phyloP scores from a whole-genome alignment of 192 early-diverging fungal species.

The Allomyces macrogynus region DNA sequence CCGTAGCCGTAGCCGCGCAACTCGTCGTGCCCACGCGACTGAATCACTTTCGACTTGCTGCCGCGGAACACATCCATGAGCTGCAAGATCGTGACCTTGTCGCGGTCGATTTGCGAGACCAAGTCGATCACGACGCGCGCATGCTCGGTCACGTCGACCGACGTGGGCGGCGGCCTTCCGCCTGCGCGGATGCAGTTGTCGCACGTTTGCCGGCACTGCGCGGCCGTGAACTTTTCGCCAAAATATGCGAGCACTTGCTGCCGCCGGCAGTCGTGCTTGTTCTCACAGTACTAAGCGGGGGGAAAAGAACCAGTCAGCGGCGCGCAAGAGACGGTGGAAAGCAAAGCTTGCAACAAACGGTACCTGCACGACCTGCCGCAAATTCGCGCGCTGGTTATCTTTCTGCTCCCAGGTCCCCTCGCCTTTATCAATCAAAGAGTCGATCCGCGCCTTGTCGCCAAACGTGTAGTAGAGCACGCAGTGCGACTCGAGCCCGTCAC shows the following conservation, averaged over 20 bases:
- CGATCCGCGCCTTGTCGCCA: slow-evolving; percentile 47
- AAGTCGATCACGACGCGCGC: slow-evolving; percentile 26
- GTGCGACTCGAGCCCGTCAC: slow-evolving; percentile 63
- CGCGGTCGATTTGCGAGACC: slow-evolving; percentile 14
- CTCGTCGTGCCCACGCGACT: slow-evolving; percentile 22
- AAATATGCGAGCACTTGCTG: slow-evolving; percentile 76
- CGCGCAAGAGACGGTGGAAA: slow-evolving; percentile 1
- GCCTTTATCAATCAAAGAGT: slow-evolving; percentile 58
- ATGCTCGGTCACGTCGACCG: slow-evolving; percentile 29
- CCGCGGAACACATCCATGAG: slow-evolving; percentile 59
- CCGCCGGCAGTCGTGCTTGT: slow-evolving; percentile 68
- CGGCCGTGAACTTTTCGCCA: slow-evolving; percentile 55
- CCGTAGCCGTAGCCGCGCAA: slow-evolving; percentile 35
- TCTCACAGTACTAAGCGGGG: slow-evolving; percentile 51
- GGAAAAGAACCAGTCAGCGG: background rate
- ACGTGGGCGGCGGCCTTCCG: too few species aligned
- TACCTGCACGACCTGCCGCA: slow-evolving; percentile 30
- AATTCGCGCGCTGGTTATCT: slow-evolving; percentile 42
- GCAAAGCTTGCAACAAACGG: slow-evolving; percentile 2
- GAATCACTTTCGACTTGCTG: slow-evolving; percentile 28
- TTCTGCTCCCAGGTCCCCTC: slow-evolving; percentile 69
- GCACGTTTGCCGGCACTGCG: slow-evolving; percentile 51
- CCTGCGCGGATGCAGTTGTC: slow-evolving; percentile 49
- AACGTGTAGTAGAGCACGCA: slow-evolving; percentile 72
- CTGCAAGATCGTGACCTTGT: slow-evolving; percentile 44